These are phyloP conservation scores for Hirschfeldia incana DNA, from an alignment of 345 rosid genomes.

Conservation along the genomic window DNA sequence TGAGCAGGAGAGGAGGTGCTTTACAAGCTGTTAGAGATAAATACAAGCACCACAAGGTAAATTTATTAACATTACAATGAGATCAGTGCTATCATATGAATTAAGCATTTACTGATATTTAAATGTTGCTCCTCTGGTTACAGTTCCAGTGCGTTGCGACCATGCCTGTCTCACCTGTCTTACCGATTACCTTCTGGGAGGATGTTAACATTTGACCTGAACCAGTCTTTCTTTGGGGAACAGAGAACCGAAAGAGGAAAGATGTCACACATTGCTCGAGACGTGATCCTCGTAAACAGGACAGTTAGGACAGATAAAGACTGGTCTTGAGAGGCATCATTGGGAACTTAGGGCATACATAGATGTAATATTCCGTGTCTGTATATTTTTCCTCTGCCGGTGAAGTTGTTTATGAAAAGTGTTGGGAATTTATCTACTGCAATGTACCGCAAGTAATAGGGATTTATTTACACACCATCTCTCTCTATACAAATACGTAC, in stretches of 20 bases:
- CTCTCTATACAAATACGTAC: slow-evolving; percentile 18
- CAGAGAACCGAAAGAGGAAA: background rate
- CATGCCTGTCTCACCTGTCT: slow-evolving; percentile 58
- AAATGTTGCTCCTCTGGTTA: slow-evolving; percentile 14
- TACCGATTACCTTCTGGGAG: slow-evolving; percentile 51
- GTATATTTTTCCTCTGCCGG: background rate
- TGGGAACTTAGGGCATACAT: background rate
- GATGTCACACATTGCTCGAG: background rate
- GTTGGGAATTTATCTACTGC: background rate
- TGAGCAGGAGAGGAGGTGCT: slow-evolving; percentile 41
- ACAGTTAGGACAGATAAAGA: background rate
- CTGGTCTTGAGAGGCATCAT: background rate
- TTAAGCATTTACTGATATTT: background rate
- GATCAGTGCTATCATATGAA: background rate
- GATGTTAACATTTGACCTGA: slow-evolving; percentile 32
- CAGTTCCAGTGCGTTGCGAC: slow-evolving; percentile 76
- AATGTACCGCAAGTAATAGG: background rate
- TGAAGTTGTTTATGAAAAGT: background rate
- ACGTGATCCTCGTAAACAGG: background rate
- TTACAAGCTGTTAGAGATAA: slow-evolving; percentile 69
- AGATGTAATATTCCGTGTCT: background rate
- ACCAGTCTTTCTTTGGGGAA: background rate
- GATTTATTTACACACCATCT: background rate
- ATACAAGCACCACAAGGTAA: slow-evolving; percentile 76
- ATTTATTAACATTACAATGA: background rate